phyloP scores from a whole-genome alignment of 2,329 filamentous ascomycete species.

The Nectriaceae sp. region DNA sequence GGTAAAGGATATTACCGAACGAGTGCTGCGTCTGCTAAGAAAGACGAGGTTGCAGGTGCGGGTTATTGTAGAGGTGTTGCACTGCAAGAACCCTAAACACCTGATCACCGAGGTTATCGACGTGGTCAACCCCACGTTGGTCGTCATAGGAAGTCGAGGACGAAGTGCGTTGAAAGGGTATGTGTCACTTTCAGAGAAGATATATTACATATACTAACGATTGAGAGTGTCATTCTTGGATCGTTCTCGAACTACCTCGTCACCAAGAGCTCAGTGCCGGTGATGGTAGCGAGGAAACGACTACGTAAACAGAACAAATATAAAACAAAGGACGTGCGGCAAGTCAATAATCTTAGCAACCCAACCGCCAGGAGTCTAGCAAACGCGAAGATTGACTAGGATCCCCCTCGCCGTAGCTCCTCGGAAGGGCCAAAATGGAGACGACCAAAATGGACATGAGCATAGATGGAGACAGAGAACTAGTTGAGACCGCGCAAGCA shows the following conservation, averaged over 20 bases:
- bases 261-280: slow-evolving; percentile 92
- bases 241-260: slow-evolving; percentile 98
- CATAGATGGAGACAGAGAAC: neutral
- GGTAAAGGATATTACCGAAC: slow-evolving; percentile 80
- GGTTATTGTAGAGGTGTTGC: slow-evolving; percentile 92
- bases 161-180: slow-evolving; percentile 92
- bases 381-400: slow-evolving; percentile 73
- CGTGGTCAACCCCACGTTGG: slow-evolving; percentile 84
- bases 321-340: slow-evolving; percentile 65
- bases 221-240: slow-evolving; percentile 78
- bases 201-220: slow-evolving; percentile 31
- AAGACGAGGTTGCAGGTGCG: slow-evolving; percentile 92
- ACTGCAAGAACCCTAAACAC: slow-evolving; percentile 97
- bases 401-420: neutral
- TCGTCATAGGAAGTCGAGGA: slow-evolving; percentile 89
- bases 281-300: slow-evolving; percentile 95
- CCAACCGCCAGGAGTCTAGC: slow-evolving; percentile 67
- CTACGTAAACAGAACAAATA: slow-evolving; percentile 85
- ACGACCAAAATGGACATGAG: neutral
- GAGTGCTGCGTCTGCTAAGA: slow-evolving; percentile 80
- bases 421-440: too few species aligned
- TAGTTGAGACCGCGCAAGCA: neutral
- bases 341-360: slow-evolving; percentile 80
- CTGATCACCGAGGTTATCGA: slow-evolving; percentile 98
- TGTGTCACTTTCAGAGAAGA: slow-evolving; percentile 35